Evolutionary conservation across 495 filamentous ascomycete genomes (phyloP).

Genomic region (Parathielavia appendiculata): DNA sequence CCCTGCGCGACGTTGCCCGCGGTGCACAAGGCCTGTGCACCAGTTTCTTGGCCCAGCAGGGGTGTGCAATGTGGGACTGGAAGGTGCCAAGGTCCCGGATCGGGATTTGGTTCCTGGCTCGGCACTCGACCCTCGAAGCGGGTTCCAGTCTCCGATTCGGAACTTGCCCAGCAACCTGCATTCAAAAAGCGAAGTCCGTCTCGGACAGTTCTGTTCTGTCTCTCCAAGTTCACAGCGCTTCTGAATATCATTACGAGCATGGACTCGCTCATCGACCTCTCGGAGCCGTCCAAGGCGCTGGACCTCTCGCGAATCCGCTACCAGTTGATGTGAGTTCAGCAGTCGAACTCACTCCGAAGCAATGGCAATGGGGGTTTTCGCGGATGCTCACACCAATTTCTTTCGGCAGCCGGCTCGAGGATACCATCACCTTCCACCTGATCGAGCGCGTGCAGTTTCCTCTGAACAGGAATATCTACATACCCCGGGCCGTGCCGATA

Average conservation of each 20-base stretch:
- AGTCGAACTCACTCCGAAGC: not conserved
- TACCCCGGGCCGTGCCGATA: constrained; percentile 70
- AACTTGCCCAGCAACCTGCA: not conserved
- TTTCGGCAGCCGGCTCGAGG: constrained; percentile 76
- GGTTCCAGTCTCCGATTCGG: not conserved
- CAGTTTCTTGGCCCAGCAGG: not conserved
- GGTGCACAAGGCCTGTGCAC: no score
- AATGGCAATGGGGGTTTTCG: not conserved
- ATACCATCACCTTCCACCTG: constrained; percentile 96
- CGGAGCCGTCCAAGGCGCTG: constrained; percentile 73
- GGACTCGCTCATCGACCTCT: constrained; percentile 87
- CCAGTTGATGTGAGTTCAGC: constrained; percentile 74
- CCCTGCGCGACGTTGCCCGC: not conserved
- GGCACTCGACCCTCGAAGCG: not conserved
- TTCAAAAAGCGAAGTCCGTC: not conserved
- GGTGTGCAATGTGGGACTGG: not conserved
- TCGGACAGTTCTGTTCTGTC: not conserved
- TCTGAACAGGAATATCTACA: constrained; percentile 82
- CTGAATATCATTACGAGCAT: constrained; percentile 42
- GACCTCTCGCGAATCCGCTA: constrained; percentile 90
- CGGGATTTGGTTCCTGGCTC: no score
- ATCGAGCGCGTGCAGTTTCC: constrained; percentile 99
- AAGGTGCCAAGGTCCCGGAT: not conserved
- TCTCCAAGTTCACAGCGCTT: not conserved
- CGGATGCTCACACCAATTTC: constrained; percentile 7